Conservation (phyloP, 208 protist species). For the Trypanosoma vivax region DNA sequence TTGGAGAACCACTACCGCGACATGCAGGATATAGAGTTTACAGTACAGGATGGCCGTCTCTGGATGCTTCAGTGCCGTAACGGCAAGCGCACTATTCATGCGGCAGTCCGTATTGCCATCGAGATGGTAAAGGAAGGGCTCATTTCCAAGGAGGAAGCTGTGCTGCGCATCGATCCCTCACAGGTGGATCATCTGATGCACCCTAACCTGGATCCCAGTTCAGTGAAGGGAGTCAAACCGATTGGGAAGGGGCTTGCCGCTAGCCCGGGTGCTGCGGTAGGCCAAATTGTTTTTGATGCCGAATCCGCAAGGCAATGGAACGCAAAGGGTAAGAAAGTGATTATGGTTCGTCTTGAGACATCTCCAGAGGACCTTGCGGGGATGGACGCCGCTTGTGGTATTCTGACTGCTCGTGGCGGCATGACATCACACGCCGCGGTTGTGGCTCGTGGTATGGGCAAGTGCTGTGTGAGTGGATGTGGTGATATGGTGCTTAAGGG, state of each 20-base stretch:
- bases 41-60: conserved; percentile 90
- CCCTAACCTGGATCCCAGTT: conserved; percentile 66
- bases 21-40: conserved; percentile 97
- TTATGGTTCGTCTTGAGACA: conserved; percentile 92
- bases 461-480: conserved; percentile 91
- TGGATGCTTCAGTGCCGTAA: conserved; percentile 94
- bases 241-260: conserved; percentile 90
- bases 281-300: conserved; percentile 87
- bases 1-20: conserved; percentile 92
- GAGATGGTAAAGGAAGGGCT: conserved; percentile 91
- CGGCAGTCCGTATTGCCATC: conserved; percentile 80
- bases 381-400: conserved; percentile 85
- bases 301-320: conserved; percentile 58
- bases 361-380: conserved; percentile 92
- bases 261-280: conserved; percentile 89
- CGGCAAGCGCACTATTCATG: conserved; percentile 91
- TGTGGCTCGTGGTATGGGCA: conserved; percentile 94
- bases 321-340: conserved; percentile 60
- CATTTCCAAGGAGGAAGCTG: conserved; percentile 85
- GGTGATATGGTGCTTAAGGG: conserved; percentile 57
- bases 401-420: conserved; percentile 91
- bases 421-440: conserved; percentile 96
- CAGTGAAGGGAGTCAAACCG: conserved; percentile 38
- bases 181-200: conserved; percentile 90
- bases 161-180: conserved; percentile 76